Conservation (phyloP, 257 asterid species). For the Jaltomata sinuosa region DNA sequence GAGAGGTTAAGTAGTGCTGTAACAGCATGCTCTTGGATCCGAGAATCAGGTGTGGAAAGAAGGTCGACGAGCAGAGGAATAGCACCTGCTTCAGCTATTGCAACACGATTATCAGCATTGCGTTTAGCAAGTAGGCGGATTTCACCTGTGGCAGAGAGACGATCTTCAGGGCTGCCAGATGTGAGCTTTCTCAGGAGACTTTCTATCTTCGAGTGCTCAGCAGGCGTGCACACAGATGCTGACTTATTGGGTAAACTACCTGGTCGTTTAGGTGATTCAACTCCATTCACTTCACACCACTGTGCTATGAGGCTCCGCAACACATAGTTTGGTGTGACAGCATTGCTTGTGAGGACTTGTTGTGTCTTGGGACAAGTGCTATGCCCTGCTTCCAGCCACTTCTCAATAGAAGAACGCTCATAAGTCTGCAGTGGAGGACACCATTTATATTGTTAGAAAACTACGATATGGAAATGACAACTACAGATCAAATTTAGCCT, state of each 20-base stretch:
- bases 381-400: slow-evolving; percentile 90
- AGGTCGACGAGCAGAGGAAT: slow-evolving; percentile 76
- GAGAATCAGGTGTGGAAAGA: slow-evolving; percentile 70
- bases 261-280: slow-evolving; percentile 79
- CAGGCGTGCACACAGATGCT: slow-evolving; percentile 50
- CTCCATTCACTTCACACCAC: slow-evolving; percentile 93
- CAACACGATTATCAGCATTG: slow-evolving; percentile 86
- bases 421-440: slow-evolving; percentile 52
- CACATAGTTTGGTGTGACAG: slow-evolving; percentile 86
- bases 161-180: slow-evolving; percentile 73
- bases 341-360: slow-evolving; percentile 58
- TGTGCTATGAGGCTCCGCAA: slow-evolving; percentile 92
- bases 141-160: slow-evolving; percentile 81
- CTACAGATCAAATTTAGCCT: neutral
- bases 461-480: neutral
- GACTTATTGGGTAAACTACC: slow-evolving; percentile 39
- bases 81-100: slow-evolving; percentile 98
- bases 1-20: slow-evolving; percentile 96
- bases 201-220: slow-evolving; percentile 61
- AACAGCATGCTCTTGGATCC: slow-evolving; percentile 90
- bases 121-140: slow-evolving; percentile 96
- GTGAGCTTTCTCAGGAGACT: slow-evolving; percentile 69
- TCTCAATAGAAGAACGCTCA: slow-evolving; percentile 79
- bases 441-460: neutral
- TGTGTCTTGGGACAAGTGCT: slow-evolving; percentile 93